Base-by-base conservation (phyloP, 768 basidiomycete species). In the Boletus bicolor region DNA sequence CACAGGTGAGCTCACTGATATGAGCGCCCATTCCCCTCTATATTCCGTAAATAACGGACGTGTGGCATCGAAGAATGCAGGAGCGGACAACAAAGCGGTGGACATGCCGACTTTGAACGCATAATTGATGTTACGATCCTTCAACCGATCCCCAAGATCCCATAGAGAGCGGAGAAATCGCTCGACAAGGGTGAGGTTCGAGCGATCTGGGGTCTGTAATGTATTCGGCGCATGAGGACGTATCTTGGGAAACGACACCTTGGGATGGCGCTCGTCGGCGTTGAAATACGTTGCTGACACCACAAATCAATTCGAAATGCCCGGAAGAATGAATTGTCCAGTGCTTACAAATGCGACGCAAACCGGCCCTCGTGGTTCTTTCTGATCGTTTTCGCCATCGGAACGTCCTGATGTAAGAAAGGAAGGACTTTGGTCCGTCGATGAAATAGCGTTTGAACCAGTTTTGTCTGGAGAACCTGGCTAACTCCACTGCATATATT, bases 1-100 rank as follows among this genome's bases (percentile, higher is more conserved):
- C 62, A 53, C 58, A 47, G 1, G 36, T 41, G 36, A 30, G 75
- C 82, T 66, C 58, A 91, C 93, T 44, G 94, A 94, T 51, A 98
- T 91, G 65, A 99, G 74, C 1, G 93, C 93, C 96, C 96, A 99
- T 73, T 98, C 93, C 36, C 95, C 95, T 63, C 86, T 82, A 63
- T 88, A 93, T 45, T 85, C 81, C 42, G 91, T 76, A 65, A 97
- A 98, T 4, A 83, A 71, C 5, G 85, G 86, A 26, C 94, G 77
- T 1, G 90, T 94, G 17, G 71, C 58, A 51, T 90, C 88, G 56
- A 91, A 85, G 72, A 96, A 98, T 0, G 95, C 95, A 2, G 95
- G 94, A 0, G 88, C 79, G 0, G 94, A 87, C 4, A 98, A 76
- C 26, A 97, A 72, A 0, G 91, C 89, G 42, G 85, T 85, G 1